Evolutionary conservation across 306 rosid species (phyloP), one percentile per base, ranked within the genome.

Genomic region (Quercus wislizeni): DNA sequence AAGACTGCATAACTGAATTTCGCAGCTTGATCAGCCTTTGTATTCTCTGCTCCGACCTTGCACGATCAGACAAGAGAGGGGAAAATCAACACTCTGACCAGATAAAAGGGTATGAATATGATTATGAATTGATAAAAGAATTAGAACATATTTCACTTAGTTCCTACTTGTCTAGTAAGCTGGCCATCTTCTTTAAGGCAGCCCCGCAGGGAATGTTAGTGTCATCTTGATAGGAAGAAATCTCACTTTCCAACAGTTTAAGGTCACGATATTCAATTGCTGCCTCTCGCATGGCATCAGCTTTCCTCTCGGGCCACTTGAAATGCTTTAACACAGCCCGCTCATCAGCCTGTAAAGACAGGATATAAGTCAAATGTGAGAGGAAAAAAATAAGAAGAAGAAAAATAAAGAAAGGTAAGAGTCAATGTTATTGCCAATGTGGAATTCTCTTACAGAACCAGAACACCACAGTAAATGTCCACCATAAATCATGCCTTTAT

Each of bases 241-340:
- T 86, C 81, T 94, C 97, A 59, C 78, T 87, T 83, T 91, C 93
- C 73, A 94, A 74, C 86, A 86, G 78, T 80, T 91, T 92, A 65
- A 94, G 89, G 38, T 86, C 97, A 1, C 96, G 94, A 83, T 89
- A 94, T 84, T 92, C 98, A 70, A 94, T 84, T 54, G 97, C 97
- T 31, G 98, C 97, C 82, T 94, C 98, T 87, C 94, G 86, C 89
- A 92, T 80, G 80, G 98, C 90, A 86, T 92, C 98, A 3, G 97
- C 98, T 89, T 91, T 94, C 78, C 81, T 91, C 93, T 94, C 98
- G 1, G 98, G 98, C 98, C 98, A 94, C 76, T 94, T 91, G 75
- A 94, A 94, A 80, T 94, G 97, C 91, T 89, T 94, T 80, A 94
- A 84, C 58, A 94, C 98, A 51, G 97, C 92, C 27, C 88, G 87